Conservation (phyloP, 179 eudicot species). For the Carnegiea gigantea region DNA sequence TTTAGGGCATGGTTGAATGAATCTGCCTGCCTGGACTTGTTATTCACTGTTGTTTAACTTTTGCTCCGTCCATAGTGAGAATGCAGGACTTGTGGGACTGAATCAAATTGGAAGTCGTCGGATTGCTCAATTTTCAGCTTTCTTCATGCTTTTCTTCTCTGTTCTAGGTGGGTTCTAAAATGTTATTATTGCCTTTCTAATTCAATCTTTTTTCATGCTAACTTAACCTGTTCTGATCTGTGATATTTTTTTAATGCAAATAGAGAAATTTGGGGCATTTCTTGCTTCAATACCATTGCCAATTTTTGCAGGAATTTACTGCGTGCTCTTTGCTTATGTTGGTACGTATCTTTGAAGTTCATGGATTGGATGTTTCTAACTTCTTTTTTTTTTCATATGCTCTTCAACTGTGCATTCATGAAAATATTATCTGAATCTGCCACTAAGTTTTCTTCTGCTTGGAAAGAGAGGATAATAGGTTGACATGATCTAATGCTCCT, state of each 20-base stretch:
- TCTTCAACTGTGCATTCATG: neutral
- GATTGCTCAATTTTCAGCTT: constrained; percentile 44
- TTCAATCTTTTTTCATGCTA: neutral
- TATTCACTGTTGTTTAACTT: neutral
- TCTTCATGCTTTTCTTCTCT: constrained; percentile 53
- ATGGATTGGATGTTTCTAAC: neutral
- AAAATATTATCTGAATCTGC: neutral
- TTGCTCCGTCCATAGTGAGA: constrained; percentile 32
- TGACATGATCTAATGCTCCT: neutral
- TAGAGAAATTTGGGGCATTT: constrained; percentile 88
- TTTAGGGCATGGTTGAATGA: neutral
- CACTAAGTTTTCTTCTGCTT: neutral
- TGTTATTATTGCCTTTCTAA: neutral
- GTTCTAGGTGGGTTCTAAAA: constrained; percentile 31
- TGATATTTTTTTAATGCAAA: neutral
- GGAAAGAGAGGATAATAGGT: neutral
- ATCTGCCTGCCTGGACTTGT: neutral
- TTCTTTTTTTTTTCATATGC: too few species aligned
- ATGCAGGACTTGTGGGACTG: constrained; percentile 47
- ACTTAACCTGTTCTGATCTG: neutral
- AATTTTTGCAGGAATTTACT: constrained; percentile 73
- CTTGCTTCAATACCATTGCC: constrained; percentile 87
- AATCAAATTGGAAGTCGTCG: constrained; percentile 51
- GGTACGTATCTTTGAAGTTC: constrained; percentile 41
- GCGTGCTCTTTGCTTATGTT: constrained; percentile 72